Evolutionary conservation across 2,329 filamentous ascomycete genomes (phyloP), one percentile per base, ranked within the genome.

Genomic region (Fusarium sp.): DNA sequence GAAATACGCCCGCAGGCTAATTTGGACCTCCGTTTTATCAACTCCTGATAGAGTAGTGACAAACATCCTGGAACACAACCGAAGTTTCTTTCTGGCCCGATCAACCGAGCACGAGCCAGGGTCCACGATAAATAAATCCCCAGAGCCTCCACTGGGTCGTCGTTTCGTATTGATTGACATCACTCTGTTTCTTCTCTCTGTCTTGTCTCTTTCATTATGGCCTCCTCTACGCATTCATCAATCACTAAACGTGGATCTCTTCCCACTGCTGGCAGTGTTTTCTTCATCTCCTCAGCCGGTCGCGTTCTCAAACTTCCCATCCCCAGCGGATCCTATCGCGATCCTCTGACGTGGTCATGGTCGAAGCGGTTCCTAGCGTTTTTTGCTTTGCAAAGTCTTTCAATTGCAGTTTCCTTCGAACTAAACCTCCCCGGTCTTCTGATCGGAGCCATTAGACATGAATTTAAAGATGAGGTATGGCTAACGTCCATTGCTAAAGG

Each of bases 231-330:
- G 9, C 41, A 32, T 32, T 44, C 52, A 7, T 35, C 41, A 3
- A n/a, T 9, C 19, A 6, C 33, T 1, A 55, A 33, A 8, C 58
- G 67, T 24, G 67, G 64, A 7, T 67, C 67, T 20, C n/a, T 61
- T 7, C 67, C 63, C 56, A 60, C 66, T 70, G 62, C 69, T 30
- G 69, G 68, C 69, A 71, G 69, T 60, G 69, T 71, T 33, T 71
- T 71, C 56, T 71, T 71, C 43, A 51, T 71, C 20, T 62, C 68
- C 20, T 64, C 65, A 6, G 49, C 60, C 6, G 68, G 69, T 6
- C 55, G 48, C 7, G 63, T 71, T 20, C 65, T 70, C 1, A 65
- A 49, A 2, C 20, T 71, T 6, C 69, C 69, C 1, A 71, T 71
- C 8, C 66, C 69, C 1, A 71, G 69, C 19, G 58, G 22, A 14